Percentiles rank a stretch among this genome's conserved stretches.
Evolutionary conservation across 208 protist genomes (phyloP).

Genomic region (Herpetomonas muscarum): DNA sequence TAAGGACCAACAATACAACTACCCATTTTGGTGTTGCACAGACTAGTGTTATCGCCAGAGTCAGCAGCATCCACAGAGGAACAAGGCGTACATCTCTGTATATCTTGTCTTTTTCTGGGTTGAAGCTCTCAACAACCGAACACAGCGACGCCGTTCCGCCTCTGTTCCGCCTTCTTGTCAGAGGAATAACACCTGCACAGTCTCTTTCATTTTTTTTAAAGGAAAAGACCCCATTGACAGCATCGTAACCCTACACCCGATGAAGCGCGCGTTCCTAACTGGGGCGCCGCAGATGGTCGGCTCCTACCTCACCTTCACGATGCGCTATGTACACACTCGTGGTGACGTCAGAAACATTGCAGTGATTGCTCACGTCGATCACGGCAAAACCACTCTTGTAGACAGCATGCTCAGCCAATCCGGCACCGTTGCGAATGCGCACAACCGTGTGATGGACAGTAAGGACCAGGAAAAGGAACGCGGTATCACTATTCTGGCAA

Average conservation of each 20-base stretch:
- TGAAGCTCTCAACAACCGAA: too few relatives aligned
- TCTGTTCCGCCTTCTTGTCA: too few relatives aligned
- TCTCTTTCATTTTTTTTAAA: not conserved
- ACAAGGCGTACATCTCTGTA: too few relatives aligned
- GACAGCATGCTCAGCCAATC: constrained; percentile 94
- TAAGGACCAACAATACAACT: too few relatives aligned
- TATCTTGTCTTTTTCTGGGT: too few relatives aligned
- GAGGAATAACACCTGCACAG: not conserved
- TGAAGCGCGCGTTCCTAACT: not conserved
- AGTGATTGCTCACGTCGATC: constrained; percentile 97
- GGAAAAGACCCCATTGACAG: too few relatives aligned
- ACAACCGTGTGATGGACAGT: constrained; percentile 96
- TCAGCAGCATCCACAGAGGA: too few relatives aligned
- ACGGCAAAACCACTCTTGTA: constrained; percentile 97
- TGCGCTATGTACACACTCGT: constrained; percentile 49
- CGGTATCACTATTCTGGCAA: constrained; percentile 98
- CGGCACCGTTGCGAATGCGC: constrained; percentile 69
- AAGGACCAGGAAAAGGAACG: constrained; percentile 95
- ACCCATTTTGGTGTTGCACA: too few relatives aligned
- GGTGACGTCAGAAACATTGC: constrained; percentile 94
- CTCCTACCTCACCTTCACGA: not conserved
- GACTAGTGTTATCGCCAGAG: too few relatives aligned
- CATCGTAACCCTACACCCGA: too few relatives aligned
- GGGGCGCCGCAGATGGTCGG: not conserved
- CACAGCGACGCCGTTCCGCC: too few relatives aligned